Evolutionary conservation across 78 protist genomes (phyloP).

Genomic region (Dictyostelium citrinum): DNA sequence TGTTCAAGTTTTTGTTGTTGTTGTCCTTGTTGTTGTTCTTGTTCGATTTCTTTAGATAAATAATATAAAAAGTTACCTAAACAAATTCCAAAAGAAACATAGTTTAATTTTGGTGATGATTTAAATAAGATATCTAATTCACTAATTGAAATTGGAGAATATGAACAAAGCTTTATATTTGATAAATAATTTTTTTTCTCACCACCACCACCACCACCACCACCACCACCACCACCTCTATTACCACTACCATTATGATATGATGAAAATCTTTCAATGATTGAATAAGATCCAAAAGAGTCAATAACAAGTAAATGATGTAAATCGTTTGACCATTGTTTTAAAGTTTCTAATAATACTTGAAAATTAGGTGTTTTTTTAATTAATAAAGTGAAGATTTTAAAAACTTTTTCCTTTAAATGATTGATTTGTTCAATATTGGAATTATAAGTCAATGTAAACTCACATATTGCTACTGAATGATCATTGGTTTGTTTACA

Average conservation of each 20-base stretch:
- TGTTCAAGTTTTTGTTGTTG: too few relatives aligned
- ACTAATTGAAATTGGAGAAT: background rate
- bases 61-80: background rate
- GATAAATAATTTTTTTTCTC: background rate
- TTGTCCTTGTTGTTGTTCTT: background rate
- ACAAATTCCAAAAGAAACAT: background rate
- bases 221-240: too few relatives aligned
- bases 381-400: background rate
- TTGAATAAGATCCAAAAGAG: background rate
- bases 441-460: background rate
- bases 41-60: background rate
- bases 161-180: background rate
- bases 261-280: background rate
- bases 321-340: background rate
- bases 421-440: background rate
- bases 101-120: background rate
- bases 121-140: background rate
- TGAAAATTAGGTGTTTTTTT: background rate
- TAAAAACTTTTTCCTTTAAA: background rate
- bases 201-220: too few relatives aligned
- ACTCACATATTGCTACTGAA: background rate
- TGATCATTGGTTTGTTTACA: background rate
- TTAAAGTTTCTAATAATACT: background rate
- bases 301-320: too few relatives aligned
- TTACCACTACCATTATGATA: too few relatives aligned